Percentiles rank a stretch among this genome's conserved stretches.
Evolutionary conservation across 208 protist species (phyloP).

Genomic region (Leishmania martiniquensis): DNA sequence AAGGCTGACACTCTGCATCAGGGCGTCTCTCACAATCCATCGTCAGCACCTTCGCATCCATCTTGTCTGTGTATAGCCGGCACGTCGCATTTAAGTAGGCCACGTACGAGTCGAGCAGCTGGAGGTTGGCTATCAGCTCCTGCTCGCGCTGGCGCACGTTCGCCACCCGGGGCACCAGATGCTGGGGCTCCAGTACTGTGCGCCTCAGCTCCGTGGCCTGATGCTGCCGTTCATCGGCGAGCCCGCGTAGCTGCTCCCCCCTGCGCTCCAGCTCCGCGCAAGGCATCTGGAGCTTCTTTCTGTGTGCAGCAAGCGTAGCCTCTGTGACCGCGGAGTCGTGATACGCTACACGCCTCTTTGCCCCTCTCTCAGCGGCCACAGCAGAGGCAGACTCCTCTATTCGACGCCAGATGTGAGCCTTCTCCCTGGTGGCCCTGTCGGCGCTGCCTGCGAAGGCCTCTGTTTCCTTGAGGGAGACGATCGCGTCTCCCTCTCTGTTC

Average conservation of each 20-base stretch:
- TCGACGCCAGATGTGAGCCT: neutral
- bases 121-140: neutral
- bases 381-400: neutral
- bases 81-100: conserved; percentile 2
- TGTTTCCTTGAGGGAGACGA: neutral
- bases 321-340: neutral
- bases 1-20: neutral
- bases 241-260: conserved; percentile 1
- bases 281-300: neutral
- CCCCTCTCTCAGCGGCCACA: neutral
- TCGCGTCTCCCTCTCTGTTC: neutral
- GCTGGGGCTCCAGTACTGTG: neutral
- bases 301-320: neutral
- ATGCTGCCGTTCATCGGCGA: neutral
- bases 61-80: conserved; percentile 3
- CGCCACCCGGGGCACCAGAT: neutral
- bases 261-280: conserved; percentile 11
- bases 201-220: conserved; percentile 2
- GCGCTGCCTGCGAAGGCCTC: neutral
- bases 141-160: neutral
- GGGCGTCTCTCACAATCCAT: neutral
- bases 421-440: neutral
- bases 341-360: neutral
- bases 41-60: conserved; percentile 10
- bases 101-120: neutral